These are phyloP conservation scores for Clathrus columnatus DNA, from an alignment of 768 basidiomycete genomes.

Conservation along the genomic window DNA sequence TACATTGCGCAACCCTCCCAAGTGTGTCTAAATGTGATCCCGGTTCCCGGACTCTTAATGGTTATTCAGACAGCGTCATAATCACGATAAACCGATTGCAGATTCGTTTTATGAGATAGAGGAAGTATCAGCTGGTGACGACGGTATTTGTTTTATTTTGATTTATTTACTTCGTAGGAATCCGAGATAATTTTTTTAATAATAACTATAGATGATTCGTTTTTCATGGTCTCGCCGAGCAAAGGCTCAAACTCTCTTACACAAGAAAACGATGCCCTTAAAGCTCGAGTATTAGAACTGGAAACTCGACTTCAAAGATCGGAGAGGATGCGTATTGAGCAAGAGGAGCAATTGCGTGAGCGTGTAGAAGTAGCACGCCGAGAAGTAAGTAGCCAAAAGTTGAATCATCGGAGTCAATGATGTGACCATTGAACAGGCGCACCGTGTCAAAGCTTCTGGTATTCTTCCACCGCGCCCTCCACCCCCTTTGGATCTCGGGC, in stretches of 20 bases:
- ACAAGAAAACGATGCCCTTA: slow-evolving; percentile 60
- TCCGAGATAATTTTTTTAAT: no score
- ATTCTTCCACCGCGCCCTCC: slow-evolving; percentile 24
- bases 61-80: neutral
- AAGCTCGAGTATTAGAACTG: slow-evolving; percentile 47
- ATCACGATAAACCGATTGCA: neutral
- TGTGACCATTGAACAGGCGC: slow-evolving; percentile 9
- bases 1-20: neutral
- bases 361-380: slow-evolving; percentile 65
- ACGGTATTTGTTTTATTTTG: slow-evolving; percentile 35
- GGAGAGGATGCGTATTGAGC: slow-evolving; percentile 63
- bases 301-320: slow-evolving; percentile 50
- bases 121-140: slow-evolving; percentile 52
- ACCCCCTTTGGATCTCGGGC: slow-evolving; percentile 38
- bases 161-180: neutral
- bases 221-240: slow-evolving; percentile 57
- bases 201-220: slow-evolving; percentile 44
- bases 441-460: slow-evolving; percentile 8
- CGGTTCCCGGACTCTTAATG: neutral
- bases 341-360: slow-evolving; percentile 70
- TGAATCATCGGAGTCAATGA: neutral
- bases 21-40: neutral
- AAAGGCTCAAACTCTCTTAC: slow-evolving; percentile 41
- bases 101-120: slow-evolving; percentile 42
- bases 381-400: slow-evolving; percentile 44